Evolutionary conservation across 306 rosid genomes (phyloP), one percentile per base, ranked within the genome.

Genomic region (Astragalus membranaceus): DNA sequence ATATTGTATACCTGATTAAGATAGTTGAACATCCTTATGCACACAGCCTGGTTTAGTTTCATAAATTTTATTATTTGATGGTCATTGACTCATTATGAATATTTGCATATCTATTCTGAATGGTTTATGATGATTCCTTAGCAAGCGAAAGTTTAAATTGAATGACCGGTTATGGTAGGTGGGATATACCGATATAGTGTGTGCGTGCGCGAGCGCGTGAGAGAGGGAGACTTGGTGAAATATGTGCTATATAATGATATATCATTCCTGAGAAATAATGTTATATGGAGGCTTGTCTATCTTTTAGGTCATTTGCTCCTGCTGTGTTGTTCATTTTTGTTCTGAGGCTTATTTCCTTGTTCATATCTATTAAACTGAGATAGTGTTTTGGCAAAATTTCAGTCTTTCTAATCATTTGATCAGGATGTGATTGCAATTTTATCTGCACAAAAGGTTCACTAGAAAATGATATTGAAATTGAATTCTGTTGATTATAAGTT

Each of bases 401-500:
- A 43, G 42, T 46, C 32, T 32, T 26, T n/a, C 36, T 55, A 74
- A 74, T 75, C 62, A 12, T 53, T 73, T 67, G 46, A 32, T 46
- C 56, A 61, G 10, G 48, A 62, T 35, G 23, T 6, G 39, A 9
- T 60, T 67, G 63, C 41, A 60, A 46, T 60, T 73, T 73, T 61
- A 67, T 61, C 33, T 9, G 59, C 36, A 7, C 14, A 61, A 30
- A 41, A 75, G 44, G 39, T 39, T 47, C 36, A 14, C 15, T 33
- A 66, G 32, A 54, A 69, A 61, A 14, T 20, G n/a, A 23, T 15
- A 13, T 17, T 61, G 59, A 72, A 9, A 54, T 64, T 66, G 33
- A 48, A 15, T 80, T 59, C 55, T 20, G 1, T 49, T 56, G 23
- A 52, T 53, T 39, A 23, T 23, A 23, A 11, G 76, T 69, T 48